Evolutionary conservation across 768 basidiomycete genomes (phyloP).

Genomic region (Pseudohyphozyma bogoriensis): DNA sequence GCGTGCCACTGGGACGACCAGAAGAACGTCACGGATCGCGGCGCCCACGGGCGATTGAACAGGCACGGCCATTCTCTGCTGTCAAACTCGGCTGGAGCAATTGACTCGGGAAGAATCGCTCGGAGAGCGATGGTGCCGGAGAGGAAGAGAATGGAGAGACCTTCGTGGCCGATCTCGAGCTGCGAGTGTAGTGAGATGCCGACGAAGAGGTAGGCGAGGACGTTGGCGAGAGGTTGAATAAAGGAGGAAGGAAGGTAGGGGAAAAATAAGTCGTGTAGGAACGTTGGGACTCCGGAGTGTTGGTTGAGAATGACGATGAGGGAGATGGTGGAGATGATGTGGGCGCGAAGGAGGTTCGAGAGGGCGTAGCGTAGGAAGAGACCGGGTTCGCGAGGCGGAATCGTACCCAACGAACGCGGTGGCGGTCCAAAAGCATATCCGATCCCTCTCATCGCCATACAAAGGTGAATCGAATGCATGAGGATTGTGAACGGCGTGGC

Average conservation of each 20-base stretch:
- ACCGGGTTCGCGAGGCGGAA: background rate
- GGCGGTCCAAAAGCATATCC: slow-evolving; percentile 17
- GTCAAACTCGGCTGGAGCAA: background rate
- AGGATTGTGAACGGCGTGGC: background rate
- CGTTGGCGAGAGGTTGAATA: background rate
- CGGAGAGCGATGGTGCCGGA: background rate
- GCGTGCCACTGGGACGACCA: background rate
- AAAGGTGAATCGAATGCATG: slow-evolving; percentile 14
- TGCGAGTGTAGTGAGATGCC: slow-evolving; percentile 12
- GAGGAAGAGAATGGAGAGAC: slow-evolving; percentile 1
- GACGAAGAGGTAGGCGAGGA: slow-evolving; percentile 7
- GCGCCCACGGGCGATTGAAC: background rate
- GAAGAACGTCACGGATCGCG: background rate
- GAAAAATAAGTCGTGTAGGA: background rate
- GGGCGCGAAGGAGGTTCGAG: background rate
- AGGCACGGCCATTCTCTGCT: background rate
- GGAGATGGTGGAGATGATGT: slow-evolving; percentile 1
- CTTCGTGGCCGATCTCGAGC: slow-evolving; percentile 14
- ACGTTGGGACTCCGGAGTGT: background rate
- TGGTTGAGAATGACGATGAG: slow-evolving; percentile 10
- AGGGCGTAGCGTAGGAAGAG: background rate
- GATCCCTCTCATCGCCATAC: slow-evolving; percentile 9
- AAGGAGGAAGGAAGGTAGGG: background rate
- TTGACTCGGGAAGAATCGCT: background rate
- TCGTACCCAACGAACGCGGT: background rate